Percentiles rank a stretch among this genome's conserved stretches.
Evolutionary conservation across 345 rosid species (phyloP).

Genomic region (Carallia brachiata): DNA sequence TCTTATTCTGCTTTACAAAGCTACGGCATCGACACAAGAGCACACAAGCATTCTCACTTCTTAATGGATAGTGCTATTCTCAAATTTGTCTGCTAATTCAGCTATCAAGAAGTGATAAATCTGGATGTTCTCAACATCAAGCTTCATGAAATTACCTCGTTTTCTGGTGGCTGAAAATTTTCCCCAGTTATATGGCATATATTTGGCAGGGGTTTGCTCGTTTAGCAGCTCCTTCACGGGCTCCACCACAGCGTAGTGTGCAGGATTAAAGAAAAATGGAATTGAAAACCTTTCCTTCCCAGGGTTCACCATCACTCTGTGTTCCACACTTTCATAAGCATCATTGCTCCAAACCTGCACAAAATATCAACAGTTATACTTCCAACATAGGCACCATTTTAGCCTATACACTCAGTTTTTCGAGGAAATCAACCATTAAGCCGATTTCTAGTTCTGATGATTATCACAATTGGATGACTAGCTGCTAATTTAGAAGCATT

Average conservation of each 20-base stretch:
- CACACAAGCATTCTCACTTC: too few species aligned
- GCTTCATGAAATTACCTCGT: slow-evolving; percentile 40
- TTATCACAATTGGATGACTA: too few species aligned
- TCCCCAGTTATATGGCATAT: slow-evolving; percentile 44
- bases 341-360: slow-evolving; percentile 54
- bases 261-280: slow-evolving; percentile 42
- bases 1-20: too few species aligned
- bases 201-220: slow-evolving; percentile 35
- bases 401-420: too few species aligned
- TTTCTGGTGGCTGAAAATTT: slow-evolving; percentile 31
- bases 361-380: background rate
- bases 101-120: slow-evolving; percentile 34
- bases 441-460: too few species aligned
- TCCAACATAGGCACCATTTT: background rate
- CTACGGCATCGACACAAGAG: too few species aligned
- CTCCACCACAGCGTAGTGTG: slow-evolving; percentile 32
- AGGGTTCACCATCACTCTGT: slow-evolving; percentile 41
- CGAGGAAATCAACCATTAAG: too few species aligned
- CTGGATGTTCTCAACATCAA: slow-evolving; percentile 40
- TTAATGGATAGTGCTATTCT: too few species aligned
- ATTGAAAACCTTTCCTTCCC: slow-evolving; percentile 48
- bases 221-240: slow-evolving; percentile 37
- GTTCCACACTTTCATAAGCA: slow-evolving; percentile 48
- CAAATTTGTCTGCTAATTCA: background rate
- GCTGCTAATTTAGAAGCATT: background rate